Base-by-base conservation (phyloP, 1,284 basidiomycete genomes). In the Ceratobasidium sp. region DNA sequence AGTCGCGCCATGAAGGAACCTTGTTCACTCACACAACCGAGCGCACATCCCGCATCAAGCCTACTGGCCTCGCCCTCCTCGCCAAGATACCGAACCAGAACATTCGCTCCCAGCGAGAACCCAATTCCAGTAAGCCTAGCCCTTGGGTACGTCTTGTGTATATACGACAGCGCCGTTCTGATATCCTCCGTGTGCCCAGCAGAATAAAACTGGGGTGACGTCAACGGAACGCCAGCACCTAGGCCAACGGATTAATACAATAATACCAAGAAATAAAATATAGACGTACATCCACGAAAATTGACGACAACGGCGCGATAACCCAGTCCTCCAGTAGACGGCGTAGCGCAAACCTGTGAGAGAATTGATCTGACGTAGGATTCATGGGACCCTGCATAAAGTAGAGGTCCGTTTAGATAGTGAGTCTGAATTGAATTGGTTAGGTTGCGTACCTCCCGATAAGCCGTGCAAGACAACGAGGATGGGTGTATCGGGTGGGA, bases 81-180 rank as follows among this genome's bases (percentile, higher is more conserved):
- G 6, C 93, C 95, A 61, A 97, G 83, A 81, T 98, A 98, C 75
- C 94, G 88, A n/a, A 94, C 91, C 75, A 99, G 83, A 50, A 98
- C 91, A 78, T 95, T 94, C 46, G 96, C 94, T 63, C 97, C 98
- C 57, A 99, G 88, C 2, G 95, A 98, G 83, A 98, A 99, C 6
- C 95, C 95, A 32, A 98, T 83, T 13, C 94, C 97, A 41, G 96
- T 83, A 47, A 98, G 83, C 7, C 91, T 92, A 0, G 96, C 94
- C 26, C 86, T 82, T 1, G 98, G 96, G 78, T 91, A 96, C 73
- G 84, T 82, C 73, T 88, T 82, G 5, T 89, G 85, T 64, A 98
- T 87, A 81, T 93, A 92, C 79, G 92, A 86, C 54, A 96, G 81
- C 0, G 94, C 92, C 70, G 89, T 89, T 55, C 94, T 89, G 43